Percentiles rank a stretch among this genome's conserved stretches.
Conservation (phyloP, 2,329 filamentous ascomycete genomes). For the Neofusicoccum kwambonambiense region DNA sequence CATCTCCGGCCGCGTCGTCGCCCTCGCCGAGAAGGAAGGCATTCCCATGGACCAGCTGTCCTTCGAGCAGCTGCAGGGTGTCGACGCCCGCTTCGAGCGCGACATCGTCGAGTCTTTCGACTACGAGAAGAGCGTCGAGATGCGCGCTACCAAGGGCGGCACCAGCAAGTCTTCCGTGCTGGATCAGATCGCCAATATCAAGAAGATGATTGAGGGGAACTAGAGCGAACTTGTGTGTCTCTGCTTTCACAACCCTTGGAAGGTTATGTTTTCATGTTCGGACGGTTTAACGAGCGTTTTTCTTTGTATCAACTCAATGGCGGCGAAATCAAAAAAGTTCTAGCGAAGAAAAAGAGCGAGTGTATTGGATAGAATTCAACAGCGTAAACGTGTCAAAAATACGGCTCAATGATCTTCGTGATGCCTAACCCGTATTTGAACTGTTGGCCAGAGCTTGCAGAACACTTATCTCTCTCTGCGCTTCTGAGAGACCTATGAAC, state of each 20-base stretch:
- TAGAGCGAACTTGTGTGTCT: background rate
- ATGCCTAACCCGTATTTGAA: too few species aligned
- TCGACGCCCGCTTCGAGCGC: conserved; percentile 68
- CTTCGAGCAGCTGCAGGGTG: conserved; percentile 63
- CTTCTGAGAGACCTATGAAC: too few species aligned
- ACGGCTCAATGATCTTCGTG: too few species aligned
- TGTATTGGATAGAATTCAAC: too few species aligned
- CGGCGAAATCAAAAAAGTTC: background rate
- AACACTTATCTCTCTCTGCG: too few species aligned
- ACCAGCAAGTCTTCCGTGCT: conserved; percentile 69
- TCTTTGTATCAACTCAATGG: background rate
- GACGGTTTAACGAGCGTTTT: background rate
- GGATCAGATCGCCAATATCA: conserved; percentile 60
- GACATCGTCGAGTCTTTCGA: conserved; percentile 72
- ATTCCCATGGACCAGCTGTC: conserved; percentile 69
- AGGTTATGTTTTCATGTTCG: background rate
- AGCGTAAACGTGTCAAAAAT: too few species aligned
- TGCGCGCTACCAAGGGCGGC: conserved; percentile 72
- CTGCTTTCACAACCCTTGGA: background rate
- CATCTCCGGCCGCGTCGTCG: conserved; percentile 70
- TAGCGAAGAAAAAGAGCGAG: background rate
- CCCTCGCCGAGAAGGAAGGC: conserved; percentile 65
- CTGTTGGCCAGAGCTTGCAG: too few species aligned
- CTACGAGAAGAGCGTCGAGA: conserved; percentile 81
- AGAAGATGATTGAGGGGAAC: conserved; percentile 32